These are phyloP conservation scores for Taxawa tesnikishii DNA, from an alignment of 2,329 filamentous ascomycete genomes.

Conservation along the genomic window DNA sequence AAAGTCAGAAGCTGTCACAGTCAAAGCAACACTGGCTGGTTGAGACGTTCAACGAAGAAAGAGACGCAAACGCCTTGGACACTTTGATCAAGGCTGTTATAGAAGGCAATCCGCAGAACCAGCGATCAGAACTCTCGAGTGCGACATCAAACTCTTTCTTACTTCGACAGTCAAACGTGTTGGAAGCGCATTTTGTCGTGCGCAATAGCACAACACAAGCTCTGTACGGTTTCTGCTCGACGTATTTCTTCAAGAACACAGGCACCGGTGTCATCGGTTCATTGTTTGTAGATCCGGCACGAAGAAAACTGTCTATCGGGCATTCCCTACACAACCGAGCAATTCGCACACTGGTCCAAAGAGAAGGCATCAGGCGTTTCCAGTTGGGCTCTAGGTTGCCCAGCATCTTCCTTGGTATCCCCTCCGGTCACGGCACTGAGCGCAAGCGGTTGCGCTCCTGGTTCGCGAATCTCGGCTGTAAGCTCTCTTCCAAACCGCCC, in stretches of 20 bases:
- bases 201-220: constrained; percentile 86
- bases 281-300: constrained; percentile 77
- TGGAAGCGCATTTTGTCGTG: constrained; percentile 82
- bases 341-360: constrained; percentile 60
- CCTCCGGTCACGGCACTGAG: constrained; percentile 50
- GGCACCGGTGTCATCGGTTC: constrained; percentile 67
- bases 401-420: constrained; percentile 77
- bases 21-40: constrained; percentile 94
- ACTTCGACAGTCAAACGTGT: constrained; percentile 55
- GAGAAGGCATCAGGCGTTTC: constrained; percentile 61
- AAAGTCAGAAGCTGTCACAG: constrained; percentile 76
- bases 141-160: constrained; percentile 66
- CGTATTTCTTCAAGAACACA: constrained; percentile 63
- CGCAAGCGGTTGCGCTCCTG: constrained; percentile 55
- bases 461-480: constrained; percentile 79
- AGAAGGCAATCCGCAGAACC: constrained; percentile 50
- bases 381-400: constrained; percentile 74
- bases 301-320: constrained; percentile 71
- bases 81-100: constrained; percentile 61
- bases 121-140: constrained; percentile 56
- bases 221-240: constrained; percentile 84
- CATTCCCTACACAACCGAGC: constrained; percentile 80
- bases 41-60: constrained; percentile 69
- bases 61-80: constrained; percentile 62
- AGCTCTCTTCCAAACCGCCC: constrained; percentile 1